Conservation (phyloP, 192 early-diverging fungal species). For the Rhizoclosmatium globosum region DNA sequence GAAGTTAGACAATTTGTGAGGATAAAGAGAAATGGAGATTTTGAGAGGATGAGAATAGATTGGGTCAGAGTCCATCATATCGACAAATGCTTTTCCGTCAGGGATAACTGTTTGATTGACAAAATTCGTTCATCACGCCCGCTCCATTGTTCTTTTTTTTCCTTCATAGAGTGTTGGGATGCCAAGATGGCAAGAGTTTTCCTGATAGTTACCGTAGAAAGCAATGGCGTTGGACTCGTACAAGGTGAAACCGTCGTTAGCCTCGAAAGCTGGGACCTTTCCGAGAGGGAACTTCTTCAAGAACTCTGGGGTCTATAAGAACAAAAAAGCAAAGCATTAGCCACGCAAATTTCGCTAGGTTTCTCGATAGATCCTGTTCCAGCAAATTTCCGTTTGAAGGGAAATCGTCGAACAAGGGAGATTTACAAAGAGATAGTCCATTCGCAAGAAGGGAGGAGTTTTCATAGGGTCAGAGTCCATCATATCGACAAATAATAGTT, state of each 20-base stretch:
- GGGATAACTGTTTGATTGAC: conserved; percentile 51
- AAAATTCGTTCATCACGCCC: conserved; percentile 25
- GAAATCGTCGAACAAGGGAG: too few relatives aligned
- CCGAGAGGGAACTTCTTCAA: conserved; percentile 91
- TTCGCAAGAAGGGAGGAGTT: conserved; percentile 18
- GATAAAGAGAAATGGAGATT: not conserved
- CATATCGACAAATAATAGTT: conserved; percentile 39
- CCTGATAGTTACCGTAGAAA: conserved; percentile 74
- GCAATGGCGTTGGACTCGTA: conserved; percentile 92
- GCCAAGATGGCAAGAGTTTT: not conserved
- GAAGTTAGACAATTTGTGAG: not conserved
- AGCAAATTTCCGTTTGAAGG: too few relatives aligned
- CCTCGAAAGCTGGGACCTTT: conserved; percentile 91
- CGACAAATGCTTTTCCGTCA: conserved; percentile 46
- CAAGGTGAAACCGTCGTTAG: conserved; percentile 75
- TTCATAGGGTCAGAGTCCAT: conserved; percentile 20
- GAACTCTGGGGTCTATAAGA: conserved; percentile 72
- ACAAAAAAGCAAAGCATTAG: not conserved
- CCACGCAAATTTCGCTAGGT: too few relatives aligned
- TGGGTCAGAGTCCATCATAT: conserved; percentile 32
- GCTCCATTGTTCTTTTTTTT: not conserved
- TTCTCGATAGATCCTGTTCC: too few relatives aligned
- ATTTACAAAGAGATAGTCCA: too few relatives aligned
- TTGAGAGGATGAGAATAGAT: conserved; percentile 29
- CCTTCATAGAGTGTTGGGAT: too few relatives aligned